Evolutionary conservation across 768 basidiomycete species (phyloP).

Genomic region (Auriscalpium microsporum): DNA sequence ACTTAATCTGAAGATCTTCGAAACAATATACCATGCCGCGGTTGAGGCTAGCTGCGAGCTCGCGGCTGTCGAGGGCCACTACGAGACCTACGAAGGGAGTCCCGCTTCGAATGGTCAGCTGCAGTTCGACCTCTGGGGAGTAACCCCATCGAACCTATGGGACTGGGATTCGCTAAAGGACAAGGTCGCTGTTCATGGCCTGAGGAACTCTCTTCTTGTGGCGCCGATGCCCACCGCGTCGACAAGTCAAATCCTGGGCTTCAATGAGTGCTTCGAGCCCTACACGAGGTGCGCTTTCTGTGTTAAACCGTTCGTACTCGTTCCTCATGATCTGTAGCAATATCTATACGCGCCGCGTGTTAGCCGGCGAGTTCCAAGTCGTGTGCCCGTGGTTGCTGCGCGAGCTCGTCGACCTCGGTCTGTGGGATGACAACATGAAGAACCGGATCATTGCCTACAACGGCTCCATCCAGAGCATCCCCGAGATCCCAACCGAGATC

Average conservation of each 20-base stretch:
- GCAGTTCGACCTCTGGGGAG: slow-evolving; percentile 94
- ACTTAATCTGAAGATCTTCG: slow-evolving; percentile 94
- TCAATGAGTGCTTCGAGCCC: slow-evolving; percentile 99
- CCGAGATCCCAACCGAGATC: slow-evolving; percentile 79
- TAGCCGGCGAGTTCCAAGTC: slow-evolving; percentile 99
- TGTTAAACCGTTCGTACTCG: neutral
- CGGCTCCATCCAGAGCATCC: slow-evolving; percentile 82
- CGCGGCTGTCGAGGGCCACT: slow-evolving; percentile 70
- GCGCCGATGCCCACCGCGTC: slow-evolving; percentile 99
- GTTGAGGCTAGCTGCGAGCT: slow-evolving; percentile 87
- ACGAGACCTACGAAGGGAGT: slow-evolving; percentile 84
- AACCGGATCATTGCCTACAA: slow-evolving; percentile 98
- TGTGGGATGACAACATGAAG: slow-evolving; percentile 99
- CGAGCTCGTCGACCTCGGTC: slow-evolving; percentile 88
- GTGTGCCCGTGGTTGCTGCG: slow-evolving; percentile 99
- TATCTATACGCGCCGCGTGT: slow-evolving; percentile 96
- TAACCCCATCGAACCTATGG: slow-evolving; percentile 83
- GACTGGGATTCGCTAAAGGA: slow-evolving; percentile 87
- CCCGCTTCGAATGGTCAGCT: slow-evolving; percentile 84
- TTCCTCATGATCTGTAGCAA: slow-evolving; percentile 46
- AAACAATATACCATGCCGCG: slow-evolving; percentile 96
- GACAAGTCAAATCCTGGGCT: slow-evolving; percentile 95
- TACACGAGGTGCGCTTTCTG: slow-evolving; percentile 69
- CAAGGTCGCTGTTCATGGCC: slow-evolving; percentile 70
- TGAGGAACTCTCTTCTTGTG: slow-evolving; percentile 84